Conservation (phyloP, 129 eudicot species). For the Artemisia tridentata region DNA sequence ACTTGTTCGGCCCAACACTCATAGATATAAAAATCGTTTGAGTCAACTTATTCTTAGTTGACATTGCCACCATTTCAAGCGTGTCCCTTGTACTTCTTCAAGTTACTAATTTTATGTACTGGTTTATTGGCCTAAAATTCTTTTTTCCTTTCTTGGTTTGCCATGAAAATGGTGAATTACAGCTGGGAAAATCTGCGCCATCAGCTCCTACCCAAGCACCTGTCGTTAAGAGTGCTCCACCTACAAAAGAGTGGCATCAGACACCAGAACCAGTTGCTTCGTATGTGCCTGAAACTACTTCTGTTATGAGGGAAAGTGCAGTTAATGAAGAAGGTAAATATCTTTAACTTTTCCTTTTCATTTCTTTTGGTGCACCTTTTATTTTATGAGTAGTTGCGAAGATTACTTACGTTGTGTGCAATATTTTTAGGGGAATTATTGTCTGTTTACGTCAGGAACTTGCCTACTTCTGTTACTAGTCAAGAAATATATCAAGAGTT, state of each 20-base stretch:
- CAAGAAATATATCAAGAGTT: constrained; percentile 66
- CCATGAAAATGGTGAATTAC: constrained; percentile 15
- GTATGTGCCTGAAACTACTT: constrained; percentile 34
- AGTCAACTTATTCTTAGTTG: no score
- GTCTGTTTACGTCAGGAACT: constrained; percentile 85
- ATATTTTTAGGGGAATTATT: constrained; percentile 54
- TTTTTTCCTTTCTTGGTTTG: constrained; percentile 1
- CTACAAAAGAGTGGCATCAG: constrained; percentile 54
- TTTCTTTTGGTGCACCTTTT: not conserved
- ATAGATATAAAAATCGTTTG: no score
- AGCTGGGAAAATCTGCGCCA: constrained; percentile 64
- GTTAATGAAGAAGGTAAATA: constrained; percentile 52
- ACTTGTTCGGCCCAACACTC: no score
- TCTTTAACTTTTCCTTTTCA: not conserved
- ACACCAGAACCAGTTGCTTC: constrained; percentile 51
- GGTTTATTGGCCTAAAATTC: not conserved
- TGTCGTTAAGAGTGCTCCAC: constrained; percentile 39
- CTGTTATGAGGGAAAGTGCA: constrained; percentile 42
- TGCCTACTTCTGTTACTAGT: constrained; percentile 64
- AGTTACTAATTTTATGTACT: not conserved
- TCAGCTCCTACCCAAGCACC: constrained; percentile 43
- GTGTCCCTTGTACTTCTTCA: not conserved
- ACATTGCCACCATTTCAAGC: not conserved
- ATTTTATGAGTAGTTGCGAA: not conserved
- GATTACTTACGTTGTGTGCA: not conserved